Conservation (phyloP, 148 eudicot species). For the Vaccinium macrocarpon region DNA sequence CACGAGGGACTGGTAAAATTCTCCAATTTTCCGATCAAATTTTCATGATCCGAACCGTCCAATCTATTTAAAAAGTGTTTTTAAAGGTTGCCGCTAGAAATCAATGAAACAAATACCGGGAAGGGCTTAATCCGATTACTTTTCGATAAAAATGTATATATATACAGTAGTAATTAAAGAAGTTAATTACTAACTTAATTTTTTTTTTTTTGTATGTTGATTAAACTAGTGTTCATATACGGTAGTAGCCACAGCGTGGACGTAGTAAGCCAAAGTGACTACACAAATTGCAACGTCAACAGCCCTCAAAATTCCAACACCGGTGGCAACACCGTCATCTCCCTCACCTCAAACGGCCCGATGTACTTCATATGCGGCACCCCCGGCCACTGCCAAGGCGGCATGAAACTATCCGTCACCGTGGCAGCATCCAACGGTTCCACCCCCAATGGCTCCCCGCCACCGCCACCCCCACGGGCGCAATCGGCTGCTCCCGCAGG, state of each 20-base stretch:
- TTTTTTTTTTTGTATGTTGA: background rate
- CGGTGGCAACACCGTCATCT: conserved; percentile 23
- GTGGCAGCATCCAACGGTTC: conserved; percentile 14
- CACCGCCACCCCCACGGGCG: background rate
- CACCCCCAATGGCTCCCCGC: background rate
- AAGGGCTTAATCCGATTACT: no score
- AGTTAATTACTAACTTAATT: background rate
- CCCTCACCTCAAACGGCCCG: conserved; percentile 26
- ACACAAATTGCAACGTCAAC: conserved; percentile 27
- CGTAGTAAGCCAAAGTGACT: conserved; percentile 26
- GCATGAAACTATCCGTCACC: conserved; percentile 36
- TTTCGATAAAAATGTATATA: no score
- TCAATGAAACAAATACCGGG: no score
- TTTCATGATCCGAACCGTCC: no score
- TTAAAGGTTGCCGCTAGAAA: no score
- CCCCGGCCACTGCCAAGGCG: conserved; percentile 32
- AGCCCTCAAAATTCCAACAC: conserved; percentile 17
- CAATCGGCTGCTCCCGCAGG: background rate
- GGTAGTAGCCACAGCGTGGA: conserved; percentile 20
- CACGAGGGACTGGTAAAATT: no score
- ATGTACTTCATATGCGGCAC: conserved; percentile 45
- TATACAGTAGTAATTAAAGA: no score
- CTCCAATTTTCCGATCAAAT: no score
- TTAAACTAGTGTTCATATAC: conserved; percentile 25
- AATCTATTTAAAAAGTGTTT: no score